A percentile compares a stretch with the other conserved stretches of the same genome.
These are phyloP conservation scores for Paramarasmius palmivorus DNA, from an alignment of 1,284 basidiomycete genomes.

Conservation along the genomic window DNA sequence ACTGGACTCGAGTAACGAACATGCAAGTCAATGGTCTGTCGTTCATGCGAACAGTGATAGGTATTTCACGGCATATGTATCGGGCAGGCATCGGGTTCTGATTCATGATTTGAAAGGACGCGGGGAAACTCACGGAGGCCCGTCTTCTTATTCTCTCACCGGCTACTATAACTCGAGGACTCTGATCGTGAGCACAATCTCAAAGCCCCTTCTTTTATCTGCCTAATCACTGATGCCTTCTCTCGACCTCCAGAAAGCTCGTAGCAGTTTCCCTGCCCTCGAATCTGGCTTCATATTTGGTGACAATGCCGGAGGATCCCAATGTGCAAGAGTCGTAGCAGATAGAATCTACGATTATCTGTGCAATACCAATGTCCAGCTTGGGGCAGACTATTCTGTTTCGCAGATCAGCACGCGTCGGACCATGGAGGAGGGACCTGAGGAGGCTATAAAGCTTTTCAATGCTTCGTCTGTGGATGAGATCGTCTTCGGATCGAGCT, in stretches of 20 bases:
- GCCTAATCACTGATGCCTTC: neutral
- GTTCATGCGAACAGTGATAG: too few relatives aligned
- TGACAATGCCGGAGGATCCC: conserved; percentile 81
- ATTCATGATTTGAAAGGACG: too few relatives aligned
- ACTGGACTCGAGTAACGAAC: too few relatives aligned
- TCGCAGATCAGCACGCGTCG: conserved; percentile 56
- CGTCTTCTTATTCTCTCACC: too few relatives aligned
- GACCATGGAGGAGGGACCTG: conserved; percentile 48
- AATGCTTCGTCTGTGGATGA: conserved; percentile 62
- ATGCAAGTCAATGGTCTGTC: too few relatives aligned
- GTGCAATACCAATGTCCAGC: conserved; percentile 69
- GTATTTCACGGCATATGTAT: too few relatives aligned
- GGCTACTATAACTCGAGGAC: too few relatives aligned
- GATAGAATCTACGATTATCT: conserved; percentile 67
- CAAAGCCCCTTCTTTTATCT: neutral
- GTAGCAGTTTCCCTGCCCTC: conserved; percentile 67
- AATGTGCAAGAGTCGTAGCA: conserved; percentile 54
- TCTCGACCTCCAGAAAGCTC: conserved; percentile 53
- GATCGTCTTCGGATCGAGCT: conserved; percentile 66
- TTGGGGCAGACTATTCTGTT: conserved; percentile 66
- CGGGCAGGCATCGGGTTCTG: too few relatives aligned
- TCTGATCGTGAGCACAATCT: too few relatives aligned
- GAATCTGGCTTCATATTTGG: conserved; percentile 63
- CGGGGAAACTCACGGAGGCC: too few relatives aligned
- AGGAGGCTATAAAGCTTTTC: conserved; percentile 58